Evolutionary conservation across 2,329 filamentous ascomycete species (phyloP), one percentile per base, ranked within the genome.

Genomic region (Pyrenochaeta sp.): DNA sequence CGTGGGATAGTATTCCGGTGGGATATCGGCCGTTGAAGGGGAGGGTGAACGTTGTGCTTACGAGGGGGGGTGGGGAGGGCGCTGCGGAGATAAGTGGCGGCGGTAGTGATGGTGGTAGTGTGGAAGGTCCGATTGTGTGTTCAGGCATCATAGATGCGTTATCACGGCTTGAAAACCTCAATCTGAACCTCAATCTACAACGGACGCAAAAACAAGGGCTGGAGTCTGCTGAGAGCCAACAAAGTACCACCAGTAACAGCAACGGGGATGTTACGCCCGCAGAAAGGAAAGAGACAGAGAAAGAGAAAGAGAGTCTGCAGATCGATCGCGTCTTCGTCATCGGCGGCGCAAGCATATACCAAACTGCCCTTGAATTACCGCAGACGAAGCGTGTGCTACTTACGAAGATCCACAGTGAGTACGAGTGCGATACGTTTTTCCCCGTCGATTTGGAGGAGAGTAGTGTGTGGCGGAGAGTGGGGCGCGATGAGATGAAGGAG

Each of bases 261-360:
- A 30, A 9, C 28, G 28, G 28, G 2, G 9, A 9, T 30, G 9
- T 9, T 9, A 30, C 28, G 9, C 28, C 5, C 5, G 28, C 5
- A 30, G 9, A 30, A 9, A 2, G 9, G 28, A 30, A 30, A 5
- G 28, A 30, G 28, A 9, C 28, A 30, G 28, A 30, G 28, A n/a
- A n/a, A n/a, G n/a, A n/a, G n/a, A n/a, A n/a, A 28, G 42, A 5
- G 30, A 19, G 19, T 19, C 19, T 53, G 1, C 53, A 65, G 12
- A 49, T 71, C 1, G 65, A 67, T 3, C 58, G 62, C 9, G 84
- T 92, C 3, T 98, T 93, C 77, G 86, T 98, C 43, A 97, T 99
- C 69, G 95, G 95, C 25, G 95, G 95, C 4, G 91, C 88, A 54
- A 90, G 93, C 79, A 89, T 98, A 64, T 99, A 98, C 78, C 82